A percentile compares a stretch with the other conserved stretches of the same genome.
Conservation (phyloP, 2,329 filamentous ascomycete species). For the Fusarium scirpi region DNA sequence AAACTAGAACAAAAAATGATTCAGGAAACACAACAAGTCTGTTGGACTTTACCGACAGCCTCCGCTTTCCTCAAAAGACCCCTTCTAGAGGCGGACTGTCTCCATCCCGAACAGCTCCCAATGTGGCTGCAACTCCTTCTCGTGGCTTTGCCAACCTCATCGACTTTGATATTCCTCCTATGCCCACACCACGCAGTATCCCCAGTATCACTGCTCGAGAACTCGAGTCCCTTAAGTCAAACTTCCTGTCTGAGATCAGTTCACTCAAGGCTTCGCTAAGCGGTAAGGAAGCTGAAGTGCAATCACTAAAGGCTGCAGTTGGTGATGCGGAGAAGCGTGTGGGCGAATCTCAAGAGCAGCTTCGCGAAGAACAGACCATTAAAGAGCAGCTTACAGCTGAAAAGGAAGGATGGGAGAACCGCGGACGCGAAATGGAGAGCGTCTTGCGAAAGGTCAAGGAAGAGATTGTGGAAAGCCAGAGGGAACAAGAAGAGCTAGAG, state of each 20-base stretch:
- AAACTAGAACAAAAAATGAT: conserved; percentile 54
- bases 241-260: conserved; percentile 91
- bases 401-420: conserved; percentile 84
- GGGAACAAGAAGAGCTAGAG: conserved; percentile 83
- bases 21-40: conserved; percentile 78
- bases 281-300: conserved; percentile 92
- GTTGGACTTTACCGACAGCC: conserved; percentile 88
- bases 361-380: conserved; percentile 79
- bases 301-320: conserved; percentile 87
- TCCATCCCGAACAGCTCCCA: conserved; percentile 50
- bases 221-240: conserved; percentile 90
- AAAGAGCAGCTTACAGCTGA: conserved; percentile 81
- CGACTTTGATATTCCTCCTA: conserved; percentile 87
- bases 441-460: conserved; percentile 83
- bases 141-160: conserved; percentile 73
- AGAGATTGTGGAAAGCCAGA: conserved; percentile 81
- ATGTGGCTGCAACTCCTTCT: conserved; percentile 59
- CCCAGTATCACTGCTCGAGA: conserved; percentile 93
- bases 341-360: conserved; percentile 83
- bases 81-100: conserved; percentile 56
- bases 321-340: conserved; percentile 92
- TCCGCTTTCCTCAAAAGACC: conserved; percentile 62
- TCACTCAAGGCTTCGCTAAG: conserved; percentile 91
- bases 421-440: conserved; percentile 86
- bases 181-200: conserved; percentile 90